Percentiles rank a stretch among this genome's conserved stretches.
Evolutionary conservation across 257 asterid genomes (phyloP).

Genomic region (Solanum rostratum): DNA sequence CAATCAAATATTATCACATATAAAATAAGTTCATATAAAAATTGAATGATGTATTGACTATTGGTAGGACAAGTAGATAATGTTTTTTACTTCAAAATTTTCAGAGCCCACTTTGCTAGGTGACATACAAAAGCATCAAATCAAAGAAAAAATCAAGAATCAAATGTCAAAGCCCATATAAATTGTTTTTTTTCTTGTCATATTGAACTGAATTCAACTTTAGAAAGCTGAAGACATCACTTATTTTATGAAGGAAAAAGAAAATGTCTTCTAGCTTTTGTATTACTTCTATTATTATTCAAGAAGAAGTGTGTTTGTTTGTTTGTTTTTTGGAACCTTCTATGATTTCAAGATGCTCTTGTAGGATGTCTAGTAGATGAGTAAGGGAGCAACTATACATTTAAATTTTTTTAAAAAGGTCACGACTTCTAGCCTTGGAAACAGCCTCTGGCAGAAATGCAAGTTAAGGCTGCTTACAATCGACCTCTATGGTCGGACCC

Average conservation of each 20-base stretch:
- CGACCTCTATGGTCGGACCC: too few relatives aligned
- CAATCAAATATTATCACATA: neutral
- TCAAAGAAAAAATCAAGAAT: neutral
- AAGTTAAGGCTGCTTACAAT: too few relatives aligned
- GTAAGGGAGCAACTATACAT: neutral
- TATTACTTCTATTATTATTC: neutral
- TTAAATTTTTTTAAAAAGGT: too few relatives aligned
- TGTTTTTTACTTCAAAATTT: neutral
- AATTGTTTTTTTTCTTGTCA: neutral
- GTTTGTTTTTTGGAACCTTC: neutral
- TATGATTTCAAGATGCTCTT: neutral
- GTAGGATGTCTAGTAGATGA: neutral
- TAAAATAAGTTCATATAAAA: neutral
- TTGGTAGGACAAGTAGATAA: neutral
- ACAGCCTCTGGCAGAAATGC: too few relatives aligned
- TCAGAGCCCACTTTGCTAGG: neutral
- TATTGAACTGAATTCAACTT: neutral
- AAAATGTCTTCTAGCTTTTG: neutral
- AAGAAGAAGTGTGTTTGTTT: neutral
- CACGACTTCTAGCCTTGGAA: too few relatives aligned
- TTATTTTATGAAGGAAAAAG: neutral
- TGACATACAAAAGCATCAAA: slow-evolving; percentile 1
- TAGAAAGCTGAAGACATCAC: neutral
- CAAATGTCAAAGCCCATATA: neutral
- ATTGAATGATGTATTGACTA: neutral